Base-by-base conservation (phyloP, 2,329 filamentous ascomycete species). In the Nemania abortiva region DNA sequence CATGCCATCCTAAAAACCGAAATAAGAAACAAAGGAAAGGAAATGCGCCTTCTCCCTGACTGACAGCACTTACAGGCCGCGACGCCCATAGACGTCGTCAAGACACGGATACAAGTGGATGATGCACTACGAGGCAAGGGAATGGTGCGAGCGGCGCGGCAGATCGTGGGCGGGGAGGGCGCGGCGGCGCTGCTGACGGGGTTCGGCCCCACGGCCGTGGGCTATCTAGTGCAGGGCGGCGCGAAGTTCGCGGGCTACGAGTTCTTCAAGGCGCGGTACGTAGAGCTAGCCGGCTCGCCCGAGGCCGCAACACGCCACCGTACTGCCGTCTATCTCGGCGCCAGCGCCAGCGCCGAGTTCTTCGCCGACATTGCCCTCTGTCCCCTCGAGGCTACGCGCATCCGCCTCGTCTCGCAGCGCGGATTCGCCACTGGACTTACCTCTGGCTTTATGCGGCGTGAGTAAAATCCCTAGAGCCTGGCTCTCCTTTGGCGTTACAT, bases 161-260 rank as follows among this genome's bases (percentile, higher is more conserved):
- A 92, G 81, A 93, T 97, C 82, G 88, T 96, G 77, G 85, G 86
- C 74, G 91, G 89, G 73, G 93, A 97, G 83, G 94, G 94, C 79
- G 89, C 92, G 72, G 89, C 90, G 71, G 92, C 93, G 72, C 87
- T 97, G 74, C 86, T 94, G 78, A 96, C 93, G 20, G 93, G 93
- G 78, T 91, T 94, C 82, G 93, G 93, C 70, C 93, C 93, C 71
- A 97, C 93, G 70, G 91, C 91, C 69, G 92, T 94, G 64, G 93
- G 93, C 79, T 97, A 97, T 84, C 92, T 96, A 83, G 90, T 96
- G 67, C 93, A 97, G 84, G 93, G 93, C 79, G 93, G 93, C 75
- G 91, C 92, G 87, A 97, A 97, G 85, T 97, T 97, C 83, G 92
- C 92, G 77, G 93, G 93, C 77, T 97, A 97, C 84, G 93, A 97